phyloP scores from a whole-genome alignment of 1,284 basidiomycete species.

The Hemileia vastatrix region DNA sequence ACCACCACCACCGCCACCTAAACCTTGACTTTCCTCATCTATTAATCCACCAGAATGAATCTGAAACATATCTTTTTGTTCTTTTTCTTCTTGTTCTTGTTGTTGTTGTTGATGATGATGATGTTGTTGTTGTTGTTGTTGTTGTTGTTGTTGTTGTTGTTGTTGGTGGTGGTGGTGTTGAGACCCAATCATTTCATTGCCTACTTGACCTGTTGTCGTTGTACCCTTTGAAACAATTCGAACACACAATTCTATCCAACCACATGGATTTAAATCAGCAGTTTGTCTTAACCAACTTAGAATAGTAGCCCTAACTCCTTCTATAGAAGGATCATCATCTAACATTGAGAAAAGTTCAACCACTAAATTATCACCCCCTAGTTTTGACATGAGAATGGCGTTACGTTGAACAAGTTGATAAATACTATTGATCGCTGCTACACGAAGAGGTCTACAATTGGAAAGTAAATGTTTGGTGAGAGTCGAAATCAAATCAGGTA shows the following conservation, averaged over 20 bases:
- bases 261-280: slow-evolving; percentile 78
- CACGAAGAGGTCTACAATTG: slow-evolving; percentile 62
- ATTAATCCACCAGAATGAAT: slow-evolving; percentile 9
- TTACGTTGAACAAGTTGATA: slow-evolving; percentile 97
- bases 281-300: slow-evolving; percentile 93
- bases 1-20: slow-evolving; percentile 27
- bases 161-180: too few species aligned
- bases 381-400: slow-evolving; percentile 76
- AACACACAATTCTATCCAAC: slow-evolving; percentile 97
- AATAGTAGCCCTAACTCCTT: slow-evolving; percentile 86
- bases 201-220: not conserved
- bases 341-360: slow-evolving; percentile 90
- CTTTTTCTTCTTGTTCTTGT: slow-evolving; percentile 67
- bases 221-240: slow-evolving; percentile 70
- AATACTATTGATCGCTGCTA: slow-evolving; percentile 85
- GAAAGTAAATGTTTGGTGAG: slow-evolving; percentile 15
- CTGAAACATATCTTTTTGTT: slow-evolving; percentile 59
- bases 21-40: slow-evolving; percentile 37
- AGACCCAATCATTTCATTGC: too few species aligned
- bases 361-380: slow-evolving; percentile 87
- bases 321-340: slow-evolving; percentile 86
- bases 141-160: slow-evolving; percentile 52
- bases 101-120: not conserved
- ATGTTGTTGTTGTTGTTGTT: slow-evolving; percentile 44
- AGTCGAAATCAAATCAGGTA: slow-evolving; percentile 8